These are phyloP conservation scores for Allium cepa DNA, from an alignment of 106 monocot species.

Conservation along the genomic window DNA sequence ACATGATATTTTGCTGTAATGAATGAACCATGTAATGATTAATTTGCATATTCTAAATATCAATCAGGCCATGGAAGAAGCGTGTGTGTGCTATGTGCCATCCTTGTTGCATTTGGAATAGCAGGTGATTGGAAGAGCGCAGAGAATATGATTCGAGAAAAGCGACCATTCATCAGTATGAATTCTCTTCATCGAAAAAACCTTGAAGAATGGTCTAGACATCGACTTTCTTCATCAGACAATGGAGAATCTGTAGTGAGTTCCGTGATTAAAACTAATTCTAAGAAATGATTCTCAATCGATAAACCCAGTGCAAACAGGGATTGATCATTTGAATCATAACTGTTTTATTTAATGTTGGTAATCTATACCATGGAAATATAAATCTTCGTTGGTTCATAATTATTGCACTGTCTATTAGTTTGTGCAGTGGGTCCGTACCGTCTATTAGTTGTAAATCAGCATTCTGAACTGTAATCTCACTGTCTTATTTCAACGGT, in stretches of 20 bases:
- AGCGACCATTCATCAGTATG: conserved; percentile 70
- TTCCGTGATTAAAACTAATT: conserved; percentile 29
- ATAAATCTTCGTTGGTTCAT: too few species aligned
- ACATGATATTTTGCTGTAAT: background rate
- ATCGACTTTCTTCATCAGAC: conserved; percentile 37
- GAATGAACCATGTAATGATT: background rate
- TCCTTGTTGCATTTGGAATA: conserved; percentile 64
- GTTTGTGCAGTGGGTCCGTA: too few species aligned
- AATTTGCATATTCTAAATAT: conserved; percentile 4
- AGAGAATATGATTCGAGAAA: conserved; percentile 69
- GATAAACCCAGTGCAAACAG: too few species aligned
- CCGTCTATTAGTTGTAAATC: too few species aligned
- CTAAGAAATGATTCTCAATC: background rate
- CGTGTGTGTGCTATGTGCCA: conserved; percentile 78
- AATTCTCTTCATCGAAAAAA: conserved; percentile 71
- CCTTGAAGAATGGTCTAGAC: conserved; percentile 86
- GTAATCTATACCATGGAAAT: too few species aligned
- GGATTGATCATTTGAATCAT: too few species aligned
- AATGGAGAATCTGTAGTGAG: conserved; percentile 20
- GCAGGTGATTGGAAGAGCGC: conserved; percentile 92
- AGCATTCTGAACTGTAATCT: too few species aligned
- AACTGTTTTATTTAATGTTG: too few species aligned
- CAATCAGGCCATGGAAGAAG: conserved; percentile 89
- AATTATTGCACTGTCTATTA: too few species aligned
- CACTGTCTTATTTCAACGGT: too few species aligned